Evolutionary conservation across 23 red algal species (phyloP).

Genomic region (Gracilaria vermiculophylla): DNA sequence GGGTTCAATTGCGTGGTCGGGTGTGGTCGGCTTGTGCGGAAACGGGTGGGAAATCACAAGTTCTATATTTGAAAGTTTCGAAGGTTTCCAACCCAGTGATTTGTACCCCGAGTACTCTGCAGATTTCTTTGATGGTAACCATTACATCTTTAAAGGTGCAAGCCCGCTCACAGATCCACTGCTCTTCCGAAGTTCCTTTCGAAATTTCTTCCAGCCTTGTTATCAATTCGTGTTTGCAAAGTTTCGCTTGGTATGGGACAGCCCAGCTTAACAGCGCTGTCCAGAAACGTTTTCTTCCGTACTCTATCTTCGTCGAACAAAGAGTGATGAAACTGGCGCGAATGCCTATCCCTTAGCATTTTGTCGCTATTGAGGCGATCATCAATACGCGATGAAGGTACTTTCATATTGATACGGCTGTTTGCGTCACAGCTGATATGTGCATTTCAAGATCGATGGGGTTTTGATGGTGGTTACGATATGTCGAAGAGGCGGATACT

Average conservation of each 20-base stretch:
- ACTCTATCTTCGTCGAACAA: no score
- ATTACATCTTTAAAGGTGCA: constrained; percentile 83
- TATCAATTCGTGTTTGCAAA: constrained; percentile 96
- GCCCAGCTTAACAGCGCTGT: not conserved
- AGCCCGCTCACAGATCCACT: constrained; percentile 67
- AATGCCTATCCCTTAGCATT: no score
- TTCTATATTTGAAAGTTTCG: constrained; percentile 57
- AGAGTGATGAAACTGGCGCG: no score
- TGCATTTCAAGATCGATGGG: no score
- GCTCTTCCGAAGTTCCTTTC: constrained; percentile 73
- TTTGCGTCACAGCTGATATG: no score
- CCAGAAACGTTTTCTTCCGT: not conserved
- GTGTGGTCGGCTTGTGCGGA: constrained; percentile 76
- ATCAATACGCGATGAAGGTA: no score
- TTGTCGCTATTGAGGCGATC: no score
- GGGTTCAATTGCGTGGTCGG: constrained; percentile 7
- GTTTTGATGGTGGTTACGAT: no score
- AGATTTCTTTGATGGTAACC: constrained; percentile 96
- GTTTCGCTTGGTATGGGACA: constrained; percentile 81
- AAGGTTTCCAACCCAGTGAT: constrained; percentile 57
- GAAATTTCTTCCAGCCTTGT: constrained; percentile 92
- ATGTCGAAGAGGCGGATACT: no score
- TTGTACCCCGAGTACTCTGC: constrained; percentile 89
- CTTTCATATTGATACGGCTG: no score
- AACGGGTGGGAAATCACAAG: constrained; percentile 95